A percentile compares a stretch with the other conserved stretches of the same genome.
phyloP scores from a whole-genome alignment of 2,329 filamentous ascomycete species.

The Remersonia thermophila region DNA sequence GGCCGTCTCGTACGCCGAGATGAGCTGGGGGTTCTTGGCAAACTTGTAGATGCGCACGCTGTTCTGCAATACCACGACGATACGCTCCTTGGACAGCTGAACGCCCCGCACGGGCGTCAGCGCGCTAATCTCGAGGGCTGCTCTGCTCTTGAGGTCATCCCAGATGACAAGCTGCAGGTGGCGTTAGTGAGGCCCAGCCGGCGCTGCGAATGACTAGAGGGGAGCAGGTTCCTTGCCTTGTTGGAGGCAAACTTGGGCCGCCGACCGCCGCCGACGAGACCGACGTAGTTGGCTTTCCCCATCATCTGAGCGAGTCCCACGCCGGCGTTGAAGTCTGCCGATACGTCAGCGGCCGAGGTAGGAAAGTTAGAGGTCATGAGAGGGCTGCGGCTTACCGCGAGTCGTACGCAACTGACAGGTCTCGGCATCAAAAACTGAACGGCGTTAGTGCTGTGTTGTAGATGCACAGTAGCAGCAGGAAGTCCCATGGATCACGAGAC shows the following conservation, averaged over 20 bases:
- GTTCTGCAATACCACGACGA: conserved; percentile 72
- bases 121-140: conserved; percentile 66
- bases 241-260: conserved; percentile 78
- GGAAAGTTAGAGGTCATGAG: background rate
- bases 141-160: conserved; percentile 70
- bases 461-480: too few species aligned
- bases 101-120: conserved; percentile 71
- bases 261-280: conserved; percentile 77
- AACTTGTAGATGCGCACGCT: conserved; percentile 73
- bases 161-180: conserved; percentile 61
- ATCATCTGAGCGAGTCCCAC: conserved; percentile 79
- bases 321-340: conserved; percentile 63
- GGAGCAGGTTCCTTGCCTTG: conserved; percentile 42
- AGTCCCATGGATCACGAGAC: background rate
- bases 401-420: conserved; percentile 55
- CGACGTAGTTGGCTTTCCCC: conserved; percentile 74
- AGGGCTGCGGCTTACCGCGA: conserved; percentile 19
- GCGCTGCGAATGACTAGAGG: background rate
- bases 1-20: conserved; percentile 71
- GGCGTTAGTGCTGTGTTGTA: conserved; percentile 19
- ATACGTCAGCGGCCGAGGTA: background rate
- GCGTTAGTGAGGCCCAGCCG: background rate
- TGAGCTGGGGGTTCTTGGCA: conserved; percentile 55
- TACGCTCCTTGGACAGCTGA: conserved; percentile 60
- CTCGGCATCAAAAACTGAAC: conserved; percentile 57